These are phyloP conservation scores for Trichoderma hamatum DNA, from an alignment of 2,329 filamentous ascomycete genomes.

Conservation along the genomic window DNA sequence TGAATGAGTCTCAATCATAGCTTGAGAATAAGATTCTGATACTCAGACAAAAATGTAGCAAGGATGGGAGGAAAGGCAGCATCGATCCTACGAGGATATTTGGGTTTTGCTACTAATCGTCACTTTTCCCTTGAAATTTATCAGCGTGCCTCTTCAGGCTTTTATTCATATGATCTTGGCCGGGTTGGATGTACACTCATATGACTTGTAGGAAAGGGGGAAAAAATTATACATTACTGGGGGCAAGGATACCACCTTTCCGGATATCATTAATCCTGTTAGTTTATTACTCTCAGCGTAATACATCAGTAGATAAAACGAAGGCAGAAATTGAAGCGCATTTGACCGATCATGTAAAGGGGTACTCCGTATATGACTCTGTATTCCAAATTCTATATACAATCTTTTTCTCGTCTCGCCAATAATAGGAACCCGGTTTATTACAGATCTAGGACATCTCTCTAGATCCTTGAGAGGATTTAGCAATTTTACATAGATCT, in stretches of 20 bases:
- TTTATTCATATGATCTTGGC: neutral
- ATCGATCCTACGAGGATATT: neutral
- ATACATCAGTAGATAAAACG: conserved; percentile 1
- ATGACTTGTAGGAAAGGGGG: neutral
- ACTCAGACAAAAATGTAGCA: neutral
- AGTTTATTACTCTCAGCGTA: conserved; percentile 6
- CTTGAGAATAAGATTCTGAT: neutral
- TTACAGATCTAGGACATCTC: too few species aligned
- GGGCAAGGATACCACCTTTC: neutral
- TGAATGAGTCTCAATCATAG: conserved; percentile 28
- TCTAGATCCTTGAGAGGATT: too few species aligned
- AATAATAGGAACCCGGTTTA: too few species aligned
- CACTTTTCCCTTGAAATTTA: neutral
- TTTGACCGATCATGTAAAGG: neutral
- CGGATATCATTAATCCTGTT: neutral
- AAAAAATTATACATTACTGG: neutral
- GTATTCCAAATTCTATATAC: conserved; percentile 20
- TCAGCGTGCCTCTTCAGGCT: neutral
- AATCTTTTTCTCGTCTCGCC: neutral
- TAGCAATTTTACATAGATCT: too few species aligned
- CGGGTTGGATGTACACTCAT: conserved; percentile 1
- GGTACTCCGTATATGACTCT: conserved; percentile 15
- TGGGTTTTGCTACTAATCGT: neutral
- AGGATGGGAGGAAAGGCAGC: neutral
- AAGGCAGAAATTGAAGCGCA: neutral